Percentiles rank a stretch among this genome's conserved stretches.
phyloP scores from a whole-genome alignment of 2,329 filamentous ascomycete genomes.

The Aureobasidium pullulans region DNA sequence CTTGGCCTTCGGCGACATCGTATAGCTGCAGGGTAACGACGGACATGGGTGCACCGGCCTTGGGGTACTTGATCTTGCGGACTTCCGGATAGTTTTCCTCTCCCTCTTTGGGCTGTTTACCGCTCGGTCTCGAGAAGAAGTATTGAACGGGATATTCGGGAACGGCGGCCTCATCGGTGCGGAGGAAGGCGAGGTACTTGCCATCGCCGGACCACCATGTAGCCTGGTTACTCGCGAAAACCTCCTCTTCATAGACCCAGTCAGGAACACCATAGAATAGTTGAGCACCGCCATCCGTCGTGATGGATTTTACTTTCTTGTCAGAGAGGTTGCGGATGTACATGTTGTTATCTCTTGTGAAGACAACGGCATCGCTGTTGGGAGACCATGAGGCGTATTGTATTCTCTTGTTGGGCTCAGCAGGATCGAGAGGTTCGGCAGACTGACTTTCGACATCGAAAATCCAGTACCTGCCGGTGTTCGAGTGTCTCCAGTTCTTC shows the following conservation, averaged over 20 bases:
- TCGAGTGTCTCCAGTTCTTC: constrained; percentile 86
- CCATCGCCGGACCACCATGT: constrained; percentile 96
- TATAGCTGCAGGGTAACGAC: constrained; percentile 84
- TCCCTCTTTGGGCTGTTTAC: constrained; percentile 57
- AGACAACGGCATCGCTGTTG: constrained; percentile 77
- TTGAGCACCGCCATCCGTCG: constrained; percentile 75
- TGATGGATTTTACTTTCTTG: constrained; percentile 62
- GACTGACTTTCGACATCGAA: constrained; percentile 78
- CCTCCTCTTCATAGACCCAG: constrained; percentile 92
- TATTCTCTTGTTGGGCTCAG: constrained; percentile 55
- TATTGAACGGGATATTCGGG: constrained; percentile 91
- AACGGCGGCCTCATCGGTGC: constrained; percentile 87
- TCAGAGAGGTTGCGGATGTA: constrained; percentile 64
- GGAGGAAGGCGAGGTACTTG: constrained; percentile 80
- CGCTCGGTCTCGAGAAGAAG: constrained; percentile 80
- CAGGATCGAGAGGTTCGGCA: constrained; percentile 69
- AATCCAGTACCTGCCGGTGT: constrained; percentile 79
- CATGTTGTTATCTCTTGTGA: constrained; percentile 84
- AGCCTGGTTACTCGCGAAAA: constrained; percentile 69
- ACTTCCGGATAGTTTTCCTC: constrained; percentile 88
- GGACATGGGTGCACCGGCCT: constrained; percentile 89
- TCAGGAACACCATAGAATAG: constrained; percentile 95
- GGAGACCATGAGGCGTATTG: constrained; percentile 90
- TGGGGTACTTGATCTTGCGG: constrained; percentile 91
- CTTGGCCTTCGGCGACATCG: constrained; percentile 67